Evolutionary conservation across 139 green algal genomes (phyloP).

Genomic region (Chlamydomonas sp.): DNA sequence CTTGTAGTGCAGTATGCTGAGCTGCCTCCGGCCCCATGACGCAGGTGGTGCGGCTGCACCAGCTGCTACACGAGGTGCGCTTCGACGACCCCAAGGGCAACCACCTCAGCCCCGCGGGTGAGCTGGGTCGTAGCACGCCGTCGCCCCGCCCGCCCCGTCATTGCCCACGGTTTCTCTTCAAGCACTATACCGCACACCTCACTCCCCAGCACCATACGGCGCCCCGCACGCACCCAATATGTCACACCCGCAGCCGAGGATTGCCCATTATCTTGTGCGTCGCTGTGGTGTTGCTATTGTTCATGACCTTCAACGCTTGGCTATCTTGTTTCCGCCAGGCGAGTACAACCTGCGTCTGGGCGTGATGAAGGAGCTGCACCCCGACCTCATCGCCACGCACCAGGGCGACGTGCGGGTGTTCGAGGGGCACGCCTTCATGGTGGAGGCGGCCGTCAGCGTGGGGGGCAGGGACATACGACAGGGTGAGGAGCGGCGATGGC

Average conservation of each 20-base stretch:
- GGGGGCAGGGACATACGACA: conserved; percentile 89
- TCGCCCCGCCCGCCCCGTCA: too few relatives aligned
- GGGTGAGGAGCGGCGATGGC: conserved; percentile 10
- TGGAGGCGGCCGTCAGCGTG: conserved; percentile 93
- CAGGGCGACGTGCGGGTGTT: conserved; percentile 84
- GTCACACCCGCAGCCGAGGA: too few relatives aligned
- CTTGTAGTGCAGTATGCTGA: neutral
- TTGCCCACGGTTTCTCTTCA: too few relatives aligned
- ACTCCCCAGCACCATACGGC: too few relatives aligned
- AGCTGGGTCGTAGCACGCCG: conserved; percentile 24
- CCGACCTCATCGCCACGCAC: conserved; percentile 95
- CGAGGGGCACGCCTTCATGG: conserved; percentile 96
- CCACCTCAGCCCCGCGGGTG: conserved; percentile 83
- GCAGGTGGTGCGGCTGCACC: conserved; percentile 88
- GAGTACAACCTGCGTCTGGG: conserved; percentile 99
- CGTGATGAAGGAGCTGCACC: conserved; percentile 96
- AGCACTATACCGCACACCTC: too few relatives aligned
- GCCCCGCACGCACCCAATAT: too few relatives aligned
- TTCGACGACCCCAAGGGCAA: conserved; percentile 83
- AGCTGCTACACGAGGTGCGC: conserved; percentile 87
- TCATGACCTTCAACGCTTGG: neutral
- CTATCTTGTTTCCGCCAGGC: conserved; percentile 77
- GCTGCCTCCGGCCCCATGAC: neutral
- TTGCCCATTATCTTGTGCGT: neutral
- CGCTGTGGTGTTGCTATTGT: neutral